Evolutionary conservation across 2,329 filamentous ascomycete species (phyloP), one percentile per base, ranked within the genome.

Genomic region (Claviceps pazoutovae): DNA sequence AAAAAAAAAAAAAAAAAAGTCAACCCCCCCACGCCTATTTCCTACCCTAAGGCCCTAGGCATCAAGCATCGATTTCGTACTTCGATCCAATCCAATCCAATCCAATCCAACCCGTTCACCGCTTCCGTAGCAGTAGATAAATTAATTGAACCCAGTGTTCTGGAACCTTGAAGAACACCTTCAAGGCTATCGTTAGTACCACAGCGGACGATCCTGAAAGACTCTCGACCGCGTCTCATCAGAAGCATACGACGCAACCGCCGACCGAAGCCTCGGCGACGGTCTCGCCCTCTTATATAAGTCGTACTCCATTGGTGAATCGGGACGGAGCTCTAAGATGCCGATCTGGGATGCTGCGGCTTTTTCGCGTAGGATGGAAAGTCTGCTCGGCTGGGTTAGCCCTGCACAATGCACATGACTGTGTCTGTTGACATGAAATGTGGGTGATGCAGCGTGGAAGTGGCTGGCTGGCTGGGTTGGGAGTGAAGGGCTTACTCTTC

Each of bases 321-420:
- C 50, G n/a, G 50, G 44, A 14, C 53, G 47, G 19, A 50, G 56
- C 46, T 72, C 68, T 50, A 68, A 66, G 57, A 74, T 66, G 55
- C 73, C 71, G 50, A 77, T 67, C 56, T 72, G 68, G 59, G 69
- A 71, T 46, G 74, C 73, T 19, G 70, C 71, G 5, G 73, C 75
- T 60, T 77, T 73, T 62, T 77, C 74, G 57, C 74, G 74, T 54
- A 78, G 66, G 56, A 74, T 66, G 36, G 67, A 61, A 56, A 78
- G 67, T 56, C 74, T 78, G 50, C 46, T n/a, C 16, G 14, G 34
- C 46, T 17, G 44, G 41, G 17, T 54, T 19, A 45, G 49, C 45
- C 17, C 11, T 34, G 26, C 0, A 30, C 3, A 8, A 26, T 26
- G 26, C 7, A 8, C 7, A 3, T 30, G 26, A 30, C 8, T 21